Evolutionary conservation across 495 filamentous ascomycete species (phyloP).

Genomic region (Hyphodiscus hymeniophilus): DNA sequence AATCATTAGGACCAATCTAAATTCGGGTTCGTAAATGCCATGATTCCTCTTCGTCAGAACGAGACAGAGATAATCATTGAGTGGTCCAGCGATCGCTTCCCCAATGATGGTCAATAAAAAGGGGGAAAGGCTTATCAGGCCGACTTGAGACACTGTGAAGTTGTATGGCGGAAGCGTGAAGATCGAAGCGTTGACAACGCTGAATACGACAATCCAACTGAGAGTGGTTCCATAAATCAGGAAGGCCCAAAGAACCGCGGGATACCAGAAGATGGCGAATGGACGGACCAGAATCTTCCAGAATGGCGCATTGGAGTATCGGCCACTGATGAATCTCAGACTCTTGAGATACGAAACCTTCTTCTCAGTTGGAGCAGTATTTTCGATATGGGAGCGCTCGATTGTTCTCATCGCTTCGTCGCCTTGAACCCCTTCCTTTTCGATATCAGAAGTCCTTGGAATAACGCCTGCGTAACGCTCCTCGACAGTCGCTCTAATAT

Average conservation of each 20-base stretch:
- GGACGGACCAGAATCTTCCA: constrained; percentile 44
- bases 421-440: constrained; percentile 12
- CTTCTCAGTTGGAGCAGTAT: neutral
- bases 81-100: constrained; percentile 37
- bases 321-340: constrained; percentile 27
- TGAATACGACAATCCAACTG: constrained; percentile 46
- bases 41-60: constrained; percentile 13
- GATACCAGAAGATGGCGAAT: constrained; percentile 43
- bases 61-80: constrained; percentile 30
- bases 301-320: constrained; percentile 35
- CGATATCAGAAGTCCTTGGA: constrained; percentile 21
- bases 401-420: constrained; percentile 22
- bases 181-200: constrained; percentile 42
- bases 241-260: constrained; percentile 45
- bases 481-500: constrained; percentile 29
- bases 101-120: constrained; percentile 43
- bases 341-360: constrained; percentile 24
- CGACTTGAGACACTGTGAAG: constrained; percentile 39
- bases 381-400: constrained; percentile 13
- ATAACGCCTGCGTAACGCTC: constrained; percentile 16
- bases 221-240: constrained; percentile 43
- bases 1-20: constrained; percentile 35
- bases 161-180: constrained; percentile 44
- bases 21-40: constrained; percentile 30
- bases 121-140: constrained; percentile 40